Evolutionary conservation across 2,329 filamentous ascomycete species (phyloP).

Genomic region (Colletotrichum scovillei): DNA sequence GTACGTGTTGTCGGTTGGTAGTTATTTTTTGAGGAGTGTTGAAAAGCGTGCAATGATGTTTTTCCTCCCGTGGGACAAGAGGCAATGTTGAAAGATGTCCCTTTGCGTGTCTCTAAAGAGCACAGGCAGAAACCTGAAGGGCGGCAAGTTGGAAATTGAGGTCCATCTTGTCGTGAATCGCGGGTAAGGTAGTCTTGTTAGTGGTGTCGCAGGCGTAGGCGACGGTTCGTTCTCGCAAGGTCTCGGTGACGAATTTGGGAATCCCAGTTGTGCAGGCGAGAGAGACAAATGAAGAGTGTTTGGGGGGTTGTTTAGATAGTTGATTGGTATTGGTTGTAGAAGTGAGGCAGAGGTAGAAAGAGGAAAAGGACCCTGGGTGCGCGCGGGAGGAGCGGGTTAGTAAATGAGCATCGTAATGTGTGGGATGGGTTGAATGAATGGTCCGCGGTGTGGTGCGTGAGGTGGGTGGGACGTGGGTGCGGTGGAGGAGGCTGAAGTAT

Average conservation of each 20-base stretch:
- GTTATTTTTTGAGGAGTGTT: neutral
- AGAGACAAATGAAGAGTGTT: neutral
- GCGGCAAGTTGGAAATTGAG: constrained; percentile 37
- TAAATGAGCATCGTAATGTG: constrained; percentile 34
- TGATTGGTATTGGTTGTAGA: neutral
- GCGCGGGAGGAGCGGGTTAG: constrained; percentile 33
- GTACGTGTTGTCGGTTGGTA: neutral
- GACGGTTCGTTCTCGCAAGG: constrained; percentile 10
- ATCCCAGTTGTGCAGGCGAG: neutral
- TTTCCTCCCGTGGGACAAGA: constrained; percentile 23
- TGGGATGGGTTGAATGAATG: constrained; percentile 13
- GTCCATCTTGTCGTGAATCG: constrained; percentile 36
- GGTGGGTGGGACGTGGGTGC: constrained; percentile 15
- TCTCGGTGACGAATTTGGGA: constrained; percentile 28
- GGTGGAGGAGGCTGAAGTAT: constrained; percentile 12
- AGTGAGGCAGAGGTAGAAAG: neutral
- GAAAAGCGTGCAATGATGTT: constrained; percentile 10
- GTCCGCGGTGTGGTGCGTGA: constrained; percentile 1
- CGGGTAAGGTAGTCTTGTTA: neutral
- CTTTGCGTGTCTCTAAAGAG: constrained; percentile 32
- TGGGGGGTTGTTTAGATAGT: neutral
- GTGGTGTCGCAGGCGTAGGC: constrained; percentile 2
- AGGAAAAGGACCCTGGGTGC: neutral
- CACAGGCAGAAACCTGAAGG: constrained; percentile 33
- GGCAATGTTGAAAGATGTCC: constrained; percentile 24